These are phyloP conservation scores for Alternaria brassicae DNA, from an alignment of 2,329 filamentous ascomycete genomes.

Conservation along the genomic window DNA sequence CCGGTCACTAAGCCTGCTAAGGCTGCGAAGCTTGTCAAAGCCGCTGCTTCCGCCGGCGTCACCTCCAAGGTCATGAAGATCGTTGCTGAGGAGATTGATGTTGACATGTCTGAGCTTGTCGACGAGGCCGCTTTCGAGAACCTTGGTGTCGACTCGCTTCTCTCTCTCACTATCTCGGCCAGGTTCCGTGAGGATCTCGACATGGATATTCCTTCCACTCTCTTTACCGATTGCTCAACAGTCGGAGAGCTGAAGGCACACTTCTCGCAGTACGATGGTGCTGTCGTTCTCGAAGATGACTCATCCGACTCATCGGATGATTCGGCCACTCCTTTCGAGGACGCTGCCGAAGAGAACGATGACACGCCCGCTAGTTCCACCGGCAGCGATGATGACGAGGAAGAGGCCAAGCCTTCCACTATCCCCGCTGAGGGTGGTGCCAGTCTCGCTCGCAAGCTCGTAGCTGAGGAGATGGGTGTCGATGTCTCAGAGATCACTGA, in stretches of 20 bases:
- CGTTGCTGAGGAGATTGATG: conserved; percentile 70
- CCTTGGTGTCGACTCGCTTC: conserved; percentile 67
- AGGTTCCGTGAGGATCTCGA: conserved; percentile 68
- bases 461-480: conserved; percentile 69
- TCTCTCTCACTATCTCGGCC: conserved; percentile 67
- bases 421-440: conserved; percentile 48
- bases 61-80: conserved; percentile 67
- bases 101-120: conserved; percentile 65
- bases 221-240: conserved; percentile 67
- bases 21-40: conserved; percentile 57
- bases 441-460: conserved; percentile 57
- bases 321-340: conserved; percentile 53
- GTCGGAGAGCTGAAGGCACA: conserved; percentile 67
- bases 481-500: conserved; percentile 63
- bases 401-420: conserved; percentile 42
- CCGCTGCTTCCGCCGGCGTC: conserved; percentile 54
- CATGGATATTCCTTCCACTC: conserved; percentile 64
- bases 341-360: conserved; percentile 36
- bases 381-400: conserved; percentile 55
- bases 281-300: conserved; percentile 48
- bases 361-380: conserved; percentile 60
- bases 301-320: conserved; percentile 53
- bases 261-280: conserved; percentile 58
- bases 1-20: conserved; percentile 57
- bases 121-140: conserved; percentile 68